Conservation (phyloP, 257 asterid species). For the Fraxinus pennsylvanica region DNA sequence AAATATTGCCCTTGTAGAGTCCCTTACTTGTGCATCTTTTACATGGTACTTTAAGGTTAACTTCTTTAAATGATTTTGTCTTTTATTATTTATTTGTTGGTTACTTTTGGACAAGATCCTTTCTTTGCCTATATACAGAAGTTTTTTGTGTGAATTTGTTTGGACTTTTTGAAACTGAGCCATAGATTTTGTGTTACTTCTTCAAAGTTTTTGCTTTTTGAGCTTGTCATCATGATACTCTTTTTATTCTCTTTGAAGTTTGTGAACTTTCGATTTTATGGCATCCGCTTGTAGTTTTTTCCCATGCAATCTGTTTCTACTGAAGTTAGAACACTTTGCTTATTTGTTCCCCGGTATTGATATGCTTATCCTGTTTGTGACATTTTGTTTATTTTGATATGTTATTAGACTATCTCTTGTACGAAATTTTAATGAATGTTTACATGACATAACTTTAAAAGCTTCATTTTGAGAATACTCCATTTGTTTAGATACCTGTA, state of each 20-base stretch:
- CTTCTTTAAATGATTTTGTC: not conserved
- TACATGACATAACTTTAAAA: conserved; percentile 1
- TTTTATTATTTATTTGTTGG: not conserved
- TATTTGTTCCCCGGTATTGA: not conserved
- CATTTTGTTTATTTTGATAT: not conserved
- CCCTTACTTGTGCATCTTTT: not conserved
- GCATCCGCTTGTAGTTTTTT: not conserved
- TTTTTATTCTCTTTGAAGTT: not conserved
- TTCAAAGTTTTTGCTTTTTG: not conserved
- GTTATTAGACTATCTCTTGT: not conserved
- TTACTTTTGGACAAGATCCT: not conserved
- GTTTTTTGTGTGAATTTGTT: not conserved
- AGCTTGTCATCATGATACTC: conserved; percentile 1
- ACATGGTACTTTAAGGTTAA: not conserved
- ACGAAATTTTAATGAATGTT: not conserved
- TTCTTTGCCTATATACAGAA: not conserved
- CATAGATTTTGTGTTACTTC: not conserved
- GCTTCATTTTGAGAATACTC: conserved; percentile 3
- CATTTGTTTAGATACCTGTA: not conserved
- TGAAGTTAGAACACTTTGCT: not conserved
- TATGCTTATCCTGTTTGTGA: not conserved
- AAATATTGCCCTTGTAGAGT: not conserved
- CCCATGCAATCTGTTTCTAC: not conserved
- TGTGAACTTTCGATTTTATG: not conserved
- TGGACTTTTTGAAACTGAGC: not conserved